Conservation (phyloP, 306 rosid genomes). For the Dalbergia cultrata region DNA sequence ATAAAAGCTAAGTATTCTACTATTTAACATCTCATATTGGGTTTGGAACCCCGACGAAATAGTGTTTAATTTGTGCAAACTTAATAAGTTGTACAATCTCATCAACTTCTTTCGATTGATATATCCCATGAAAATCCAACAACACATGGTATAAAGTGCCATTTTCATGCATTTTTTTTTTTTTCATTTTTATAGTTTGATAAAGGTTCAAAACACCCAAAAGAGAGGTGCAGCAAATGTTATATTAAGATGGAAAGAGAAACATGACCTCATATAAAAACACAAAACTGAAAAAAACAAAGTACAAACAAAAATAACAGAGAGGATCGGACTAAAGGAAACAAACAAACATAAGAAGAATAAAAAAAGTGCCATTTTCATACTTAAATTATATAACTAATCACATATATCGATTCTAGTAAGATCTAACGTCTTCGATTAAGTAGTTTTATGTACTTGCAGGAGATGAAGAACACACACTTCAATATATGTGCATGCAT, state of each 20-base stretch:
- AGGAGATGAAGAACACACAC: conserved; percentile 24
- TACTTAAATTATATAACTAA: not conserved
- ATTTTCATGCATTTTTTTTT: not conserved
- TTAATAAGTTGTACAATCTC: not conserved
- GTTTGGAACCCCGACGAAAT: not conserved
- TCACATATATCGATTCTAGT: not conserved
- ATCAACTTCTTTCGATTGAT: not conserved
- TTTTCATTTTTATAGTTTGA: no score
- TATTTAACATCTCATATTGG: not conserved
- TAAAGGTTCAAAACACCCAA: no score
- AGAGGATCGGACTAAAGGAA: no score
- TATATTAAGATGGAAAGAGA: no score
- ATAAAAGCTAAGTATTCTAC: no score
- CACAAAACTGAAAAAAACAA: no score
- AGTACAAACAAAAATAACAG: no score
- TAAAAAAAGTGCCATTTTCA: not conserved
- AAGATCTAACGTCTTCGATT: not conserved
- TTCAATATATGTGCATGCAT: conserved; percentile 30
- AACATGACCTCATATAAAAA: no score
- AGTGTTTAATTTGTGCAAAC: no score
- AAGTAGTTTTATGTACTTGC: not conserved
- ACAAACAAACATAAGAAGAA: no score
- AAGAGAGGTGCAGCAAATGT: no score
- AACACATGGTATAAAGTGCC: not conserved
- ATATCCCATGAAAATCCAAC: not conserved